A percentile compares a stretch with the other conserved stretches of the same genome.
Evolutionary conservation across 495 filamentous ascomycete species (phyloP).

Genomic region (Hyaloscypha bicolor): DNA sequence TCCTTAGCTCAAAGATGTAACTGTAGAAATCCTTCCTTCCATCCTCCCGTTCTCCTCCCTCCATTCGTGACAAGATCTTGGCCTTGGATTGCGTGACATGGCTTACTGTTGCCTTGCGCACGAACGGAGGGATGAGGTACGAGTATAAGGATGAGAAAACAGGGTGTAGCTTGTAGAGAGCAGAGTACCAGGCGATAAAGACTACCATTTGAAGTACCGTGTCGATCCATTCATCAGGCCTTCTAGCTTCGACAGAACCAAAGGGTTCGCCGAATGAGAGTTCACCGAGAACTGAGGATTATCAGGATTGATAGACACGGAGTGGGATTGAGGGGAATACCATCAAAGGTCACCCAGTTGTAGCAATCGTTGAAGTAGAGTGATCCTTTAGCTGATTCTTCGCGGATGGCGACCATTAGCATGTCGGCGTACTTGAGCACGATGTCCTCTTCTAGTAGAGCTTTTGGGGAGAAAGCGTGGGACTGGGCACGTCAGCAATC

Average conservation of each 20-base stretch:
- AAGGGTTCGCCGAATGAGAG: constrained; percentile 57
- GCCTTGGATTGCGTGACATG: background rate
- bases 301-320: too few relatives aligned
- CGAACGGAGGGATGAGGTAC: background rate
- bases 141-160: too few relatives aligned
- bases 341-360: constrained; percentile 50
- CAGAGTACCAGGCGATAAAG: constrained; percentile 27
- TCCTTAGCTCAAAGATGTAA: background rate
- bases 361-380: constrained; percentile 53
- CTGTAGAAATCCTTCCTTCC: constrained; percentile 10
- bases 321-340: constrained; percentile 23
- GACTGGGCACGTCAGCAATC: constrained; percentile 19
- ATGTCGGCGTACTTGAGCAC: constrained; percentile 49
- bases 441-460: constrained; percentile 45
- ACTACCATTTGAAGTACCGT: constrained; percentile 31
- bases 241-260: constrained; percentile 45
- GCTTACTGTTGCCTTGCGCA: background rate
- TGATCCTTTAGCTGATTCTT: constrained; percentile 13
- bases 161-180: background rate
- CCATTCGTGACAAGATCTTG: constrained; percentile 1
- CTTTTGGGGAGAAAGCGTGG: constrained; percentile 55
- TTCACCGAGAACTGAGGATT: constrained; percentile 50
- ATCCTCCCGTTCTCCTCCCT: constrained; percentile 30
- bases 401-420: constrained; percentile 39
- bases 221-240: constrained; percentile 48